Evolutionary conservation across 179 eudicot species (phyloP), one percentile per base, ranked within the genome.

Genomic region (Sideroxylon spinosum): DNA sequence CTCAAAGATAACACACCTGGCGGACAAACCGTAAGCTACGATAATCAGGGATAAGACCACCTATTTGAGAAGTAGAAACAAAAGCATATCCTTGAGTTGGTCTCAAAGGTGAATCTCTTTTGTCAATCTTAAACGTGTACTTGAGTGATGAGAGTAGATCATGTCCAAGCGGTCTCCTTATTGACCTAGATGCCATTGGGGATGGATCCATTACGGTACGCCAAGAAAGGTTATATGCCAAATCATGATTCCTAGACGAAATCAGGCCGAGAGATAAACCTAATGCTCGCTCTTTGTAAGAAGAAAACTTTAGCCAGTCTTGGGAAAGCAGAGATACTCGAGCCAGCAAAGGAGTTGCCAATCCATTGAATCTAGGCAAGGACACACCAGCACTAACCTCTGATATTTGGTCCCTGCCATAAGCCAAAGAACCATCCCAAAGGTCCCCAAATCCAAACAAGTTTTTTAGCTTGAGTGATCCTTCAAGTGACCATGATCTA

Each of bases 151-250:
- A 93, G 60, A 90, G 64, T 71, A 93, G 88, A 81, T 85, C 81
- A 80, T 92, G 98, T 53, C 98, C 98, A 78, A 93, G 88, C 82
- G 92, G 97, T 81, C 97, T 88, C 87, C 97, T 88, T 69, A 93
- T 90, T 80, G 90, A 78, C 75, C 74, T 79, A 26, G 95, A 90
- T 64, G 98, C 87, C 89, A 86, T 75, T 87, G 92, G 97, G 20
- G 90, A 85, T 73, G 95, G 93, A 88, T 93, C 97, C 11, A 89
- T 87, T 78, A 92, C 84, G 55, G 87, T 93, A 62, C 95, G 93
- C 95, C 97, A 92, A 32, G 90, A 81, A 53, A 92, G 85, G 82
- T 85, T 92, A 85, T 87, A 93, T 59, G 83, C 78, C 73, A 93
- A 76, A 57, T 89, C 91, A 79, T 93, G 98, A 73, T 88, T 92